Evolutionary conservation across 306 rosid species (phyloP).

Genomic region (Canavalia ensiformis): DNA sequence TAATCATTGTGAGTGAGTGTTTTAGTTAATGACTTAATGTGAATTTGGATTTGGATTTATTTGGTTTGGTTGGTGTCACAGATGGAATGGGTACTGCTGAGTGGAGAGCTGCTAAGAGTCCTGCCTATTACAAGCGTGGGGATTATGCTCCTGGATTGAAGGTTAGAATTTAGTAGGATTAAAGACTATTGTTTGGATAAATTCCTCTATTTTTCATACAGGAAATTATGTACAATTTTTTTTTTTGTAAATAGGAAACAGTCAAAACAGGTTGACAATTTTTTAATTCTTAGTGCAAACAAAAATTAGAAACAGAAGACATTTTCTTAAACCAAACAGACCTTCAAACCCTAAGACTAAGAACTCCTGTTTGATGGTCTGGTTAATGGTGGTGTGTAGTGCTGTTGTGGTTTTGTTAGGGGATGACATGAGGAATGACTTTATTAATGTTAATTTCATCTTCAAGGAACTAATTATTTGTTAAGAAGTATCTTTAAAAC

Average conservation of each 20-base stretch:
- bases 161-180: conserved; percentile 48
- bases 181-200: not conserved
- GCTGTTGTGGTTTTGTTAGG: too few relatives aligned
- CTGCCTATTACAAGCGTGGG: conserved; percentile 90
- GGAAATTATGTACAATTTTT: too few relatives aligned
- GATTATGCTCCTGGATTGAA: conserved; percentile 91
- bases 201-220: too few relatives aligned
- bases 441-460: not conserved
- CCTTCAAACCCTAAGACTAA: too few relatives aligned
- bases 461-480: not conserved
- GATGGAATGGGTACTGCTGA: conserved; percentile 97
- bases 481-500: conserved; percentile 1
- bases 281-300: too few relatives aligned
- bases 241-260: not conserved
- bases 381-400: too few relatives aligned
- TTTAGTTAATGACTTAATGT: not conserved
- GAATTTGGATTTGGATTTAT: not conserved
- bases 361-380: too few relatives aligned
- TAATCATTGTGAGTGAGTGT: conserved; percentile 74
- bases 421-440: not conserved
- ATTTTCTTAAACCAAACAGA: too few relatives aligned
- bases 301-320: too few relatives aligned
- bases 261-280: not conserved
- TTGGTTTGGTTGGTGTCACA: conserved; percentile 42
- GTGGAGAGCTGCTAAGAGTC: conserved; percentile 93